These are phyloP conservation scores for Sistotremastrum suecicum DNA, from an alignment of 768 basidiomycete genomes.

Conservation along the genomic window DNA sequence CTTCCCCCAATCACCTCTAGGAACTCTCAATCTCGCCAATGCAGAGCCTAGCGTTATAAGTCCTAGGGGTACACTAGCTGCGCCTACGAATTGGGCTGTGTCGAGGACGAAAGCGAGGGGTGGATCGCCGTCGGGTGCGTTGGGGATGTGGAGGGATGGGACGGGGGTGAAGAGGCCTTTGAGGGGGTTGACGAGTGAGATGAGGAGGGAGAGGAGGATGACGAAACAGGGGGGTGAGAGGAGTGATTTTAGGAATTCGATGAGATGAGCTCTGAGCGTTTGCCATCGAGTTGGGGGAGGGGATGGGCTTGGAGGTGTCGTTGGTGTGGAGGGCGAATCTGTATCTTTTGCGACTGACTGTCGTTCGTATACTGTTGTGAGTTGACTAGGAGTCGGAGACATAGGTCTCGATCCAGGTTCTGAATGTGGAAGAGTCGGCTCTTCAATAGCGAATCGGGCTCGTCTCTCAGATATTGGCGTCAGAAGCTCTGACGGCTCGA, in stretches of 20 bases:
- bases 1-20: slow-evolving; percentile 28
- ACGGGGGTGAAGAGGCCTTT: slow-evolving; percentile 47
- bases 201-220: slow-evolving; percentile 38
- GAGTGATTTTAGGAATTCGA: slow-evolving; percentile 22
- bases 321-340: no score
- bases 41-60: slow-evolving; percentile 49
- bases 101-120: slow-evolving; percentile 50
- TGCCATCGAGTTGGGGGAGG: neutral
- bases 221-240: slow-evolving; percentile 35
- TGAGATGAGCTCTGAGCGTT: slow-evolving; percentile 1
- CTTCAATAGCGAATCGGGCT: no score
- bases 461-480: no score
- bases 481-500: no score
- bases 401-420: no score
- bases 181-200: slow-evolving; percentile 40
- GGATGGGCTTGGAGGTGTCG: no score
- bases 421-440: no score
- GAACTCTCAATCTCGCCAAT: slow-evolving; percentile 42
- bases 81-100: slow-evolving; percentile 43
- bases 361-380: no score
- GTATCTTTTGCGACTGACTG: no score
- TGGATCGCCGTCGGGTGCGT: slow-evolving; percentile 52
- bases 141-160: slow-evolving; percentile 26
- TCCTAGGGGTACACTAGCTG: slow-evolving; percentile 48
- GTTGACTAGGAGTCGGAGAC: no score